phyloP scores from a whole-genome alignment of 495 filamentous ascomycete species.

The Emericellopsis terricola region DNA sequence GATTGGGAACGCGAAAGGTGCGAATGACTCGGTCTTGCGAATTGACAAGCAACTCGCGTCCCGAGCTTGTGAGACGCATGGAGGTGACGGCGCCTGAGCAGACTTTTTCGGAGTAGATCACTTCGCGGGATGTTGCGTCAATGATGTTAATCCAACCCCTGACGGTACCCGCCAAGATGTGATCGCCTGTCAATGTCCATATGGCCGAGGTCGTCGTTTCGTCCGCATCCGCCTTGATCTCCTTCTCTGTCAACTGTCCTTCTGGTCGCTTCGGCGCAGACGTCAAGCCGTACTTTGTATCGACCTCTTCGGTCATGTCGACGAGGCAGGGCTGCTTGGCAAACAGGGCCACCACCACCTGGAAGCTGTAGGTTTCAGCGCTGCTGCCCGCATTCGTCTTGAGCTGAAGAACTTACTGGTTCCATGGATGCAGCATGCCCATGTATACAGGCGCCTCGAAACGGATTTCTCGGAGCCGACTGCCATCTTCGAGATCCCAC shows the following conservation, averaged over 20 bases:
- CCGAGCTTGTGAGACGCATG: conserved; percentile 64
- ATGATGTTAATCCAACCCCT: conserved; percentile 95
- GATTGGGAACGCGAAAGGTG: conserved; percentile 49
- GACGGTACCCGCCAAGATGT: conserved; percentile 79
- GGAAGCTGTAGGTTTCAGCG: conserved; percentile 29
- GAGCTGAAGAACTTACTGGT: conserved; percentile 42
- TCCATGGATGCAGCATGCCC: conserved; percentile 80
- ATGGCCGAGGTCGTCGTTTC: conserved; percentile 81
- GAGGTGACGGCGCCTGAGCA: conserved; percentile 80
- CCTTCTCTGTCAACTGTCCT: conserved; percentile 52
- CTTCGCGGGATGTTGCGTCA: conserved; percentile 53
- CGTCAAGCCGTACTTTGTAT: conserved; percentile 58
- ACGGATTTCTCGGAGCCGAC: conserved; percentile 40
- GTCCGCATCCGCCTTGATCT: conserved; percentile 79
- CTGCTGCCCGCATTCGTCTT: not conserved
- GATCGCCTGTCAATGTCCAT: conserved; percentile 67
- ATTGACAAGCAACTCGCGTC: conserved; percentile 74
- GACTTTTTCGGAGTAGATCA: conserved; percentile 72
- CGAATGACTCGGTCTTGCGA: conserved; percentile 83
- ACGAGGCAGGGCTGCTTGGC: conserved; percentile 84
- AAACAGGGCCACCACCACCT: conserved; percentile 77
- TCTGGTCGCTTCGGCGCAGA: conserved; percentile 61
- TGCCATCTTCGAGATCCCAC: conserved; percentile 71
- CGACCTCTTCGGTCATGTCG: conserved; percentile 45
- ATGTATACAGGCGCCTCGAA: conserved; percentile 90